Evolutionary conservation across 306 rosid species (phyloP).

Genomic region (Rosa multiflora): DNA sequence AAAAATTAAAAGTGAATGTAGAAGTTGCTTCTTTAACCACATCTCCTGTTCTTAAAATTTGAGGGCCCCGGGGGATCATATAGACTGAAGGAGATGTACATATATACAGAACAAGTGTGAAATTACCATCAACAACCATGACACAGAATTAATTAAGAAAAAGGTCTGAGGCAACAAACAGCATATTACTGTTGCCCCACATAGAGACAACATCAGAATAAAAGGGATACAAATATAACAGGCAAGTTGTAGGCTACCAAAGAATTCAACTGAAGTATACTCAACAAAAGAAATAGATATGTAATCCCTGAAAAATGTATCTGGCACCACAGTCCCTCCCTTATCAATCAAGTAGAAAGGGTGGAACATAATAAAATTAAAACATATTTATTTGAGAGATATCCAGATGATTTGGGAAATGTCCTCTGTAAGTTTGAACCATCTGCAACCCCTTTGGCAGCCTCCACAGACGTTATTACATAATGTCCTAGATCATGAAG

Average conservation of each 20-base stretch:
- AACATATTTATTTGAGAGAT: background rate
- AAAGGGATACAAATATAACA: background rate
- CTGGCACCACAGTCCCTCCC: background rate
- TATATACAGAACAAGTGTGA: background rate
- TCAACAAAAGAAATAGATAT: background rate
- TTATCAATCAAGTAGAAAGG: slow-evolving; percentile 2
- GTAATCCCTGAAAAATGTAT: background rate
- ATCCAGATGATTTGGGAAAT: background rate
- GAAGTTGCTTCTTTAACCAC: slow-evolving; percentile 28
- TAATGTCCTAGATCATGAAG: background rate
- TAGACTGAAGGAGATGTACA: slow-evolving; percentile 7
- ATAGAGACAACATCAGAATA: background rate
- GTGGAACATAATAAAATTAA: background rate
- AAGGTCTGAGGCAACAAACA: slow-evolving; percentile 7
- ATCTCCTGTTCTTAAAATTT: slow-evolving; percentile 10
- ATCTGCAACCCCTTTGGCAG: background rate
- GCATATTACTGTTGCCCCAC: background rate
- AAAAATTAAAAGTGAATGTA: background rate
- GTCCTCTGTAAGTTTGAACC: background rate
- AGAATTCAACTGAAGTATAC: slow-evolving; percentile 3
- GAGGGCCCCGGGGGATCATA: slow-evolving; percentile 11
- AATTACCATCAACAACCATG: background rate
- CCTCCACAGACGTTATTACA: background rate
- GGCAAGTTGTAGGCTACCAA: background rate
- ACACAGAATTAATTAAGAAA: background rate